These are phyloP conservation scores for Sarocladium kiliense DNA, from an alignment of 2,329 filamentous ascomycete genomes.

Conservation along the genomic window DNA sequence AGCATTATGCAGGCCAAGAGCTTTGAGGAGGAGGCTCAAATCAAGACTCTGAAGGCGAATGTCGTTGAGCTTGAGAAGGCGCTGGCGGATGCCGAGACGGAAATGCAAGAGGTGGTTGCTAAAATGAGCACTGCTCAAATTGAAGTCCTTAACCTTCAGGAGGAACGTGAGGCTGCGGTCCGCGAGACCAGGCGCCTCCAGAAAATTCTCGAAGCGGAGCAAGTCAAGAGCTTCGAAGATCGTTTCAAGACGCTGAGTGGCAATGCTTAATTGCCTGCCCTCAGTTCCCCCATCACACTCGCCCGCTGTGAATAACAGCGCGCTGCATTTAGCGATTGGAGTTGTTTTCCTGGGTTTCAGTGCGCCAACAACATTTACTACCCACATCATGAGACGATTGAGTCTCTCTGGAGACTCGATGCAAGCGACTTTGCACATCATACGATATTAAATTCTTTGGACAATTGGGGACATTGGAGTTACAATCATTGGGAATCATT, in stretches of 20 bases:
- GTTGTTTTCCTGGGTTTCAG: constrained; percentile 24
- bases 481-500: constrained; percentile 2
- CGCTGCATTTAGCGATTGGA: constrained; percentile 33
- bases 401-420: neutral
- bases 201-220: constrained; percentile 59
- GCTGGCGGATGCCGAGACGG: constrained; percentile 50
- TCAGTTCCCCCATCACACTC: neutral
- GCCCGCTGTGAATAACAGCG: neutral
- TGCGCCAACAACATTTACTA: constrained; percentile 11
- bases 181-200: constrained; percentile 67
- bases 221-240: constrained; percentile 44
- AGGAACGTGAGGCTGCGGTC: constrained; percentile 68
- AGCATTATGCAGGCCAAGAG: constrained; percentile 57
- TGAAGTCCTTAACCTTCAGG: constrained; percentile 75
- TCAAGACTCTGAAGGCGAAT: constrained; percentile 69
- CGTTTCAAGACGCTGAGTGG: constrained; percentile 28
- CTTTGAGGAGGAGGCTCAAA: constrained; percentile 67
- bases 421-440: neutral
- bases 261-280: constrained; percentile 15
- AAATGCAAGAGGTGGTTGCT: constrained; percentile 78
- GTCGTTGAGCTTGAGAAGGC: constrained; percentile 83
- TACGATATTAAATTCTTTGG: neutral
- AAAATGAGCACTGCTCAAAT: constrained; percentile 79
- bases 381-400: neutral
- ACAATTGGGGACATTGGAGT: constrained; percentile 5